A percentile compares a stretch with the other conserved stretches of the same genome.
Evolutionary conservation across 768 basidiomycete genomes (phyloP).

Genomic region (Plicaturopsis crispa): DNA sequence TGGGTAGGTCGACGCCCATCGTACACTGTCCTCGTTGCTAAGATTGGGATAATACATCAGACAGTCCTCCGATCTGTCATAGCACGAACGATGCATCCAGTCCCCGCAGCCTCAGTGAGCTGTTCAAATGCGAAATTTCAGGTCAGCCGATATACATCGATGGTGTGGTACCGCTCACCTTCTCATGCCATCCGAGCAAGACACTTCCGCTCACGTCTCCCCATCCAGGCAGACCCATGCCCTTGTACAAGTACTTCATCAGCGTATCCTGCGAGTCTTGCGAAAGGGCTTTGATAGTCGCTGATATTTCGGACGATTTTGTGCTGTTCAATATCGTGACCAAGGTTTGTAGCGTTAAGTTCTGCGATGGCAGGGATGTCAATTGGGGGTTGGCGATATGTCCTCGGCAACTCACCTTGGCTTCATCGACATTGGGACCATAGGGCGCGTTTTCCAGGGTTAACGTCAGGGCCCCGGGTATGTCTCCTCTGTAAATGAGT

Average conservation of each 20-base stretch:
- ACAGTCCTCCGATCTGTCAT: conserved; percentile 63
- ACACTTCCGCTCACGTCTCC: conserved; percentile 55
- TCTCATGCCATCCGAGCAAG: conserved; percentile 91
- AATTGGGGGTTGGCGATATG: background rate
- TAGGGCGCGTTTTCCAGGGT: conserved; percentile 83
- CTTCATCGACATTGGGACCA: conserved; percentile 80
- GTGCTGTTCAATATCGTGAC: conserved; percentile 92
- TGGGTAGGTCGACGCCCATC: too few species aligned
- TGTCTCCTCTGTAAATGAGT: conserved; percentile 59
- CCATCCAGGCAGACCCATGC: conserved; percentile 48
- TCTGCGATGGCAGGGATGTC: conserved; percentile 31
- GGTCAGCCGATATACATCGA: background rate
- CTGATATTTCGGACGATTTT: conserved; percentile 79
- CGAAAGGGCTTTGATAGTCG: conserved; percentile 63
- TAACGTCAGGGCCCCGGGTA: conserved; percentile 58
- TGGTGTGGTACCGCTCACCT: conserved; percentile 42
- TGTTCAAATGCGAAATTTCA: conserved; percentile 21
- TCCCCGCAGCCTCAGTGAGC: conserved; percentile 91
- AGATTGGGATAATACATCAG: too few species aligned
- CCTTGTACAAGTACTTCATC: conserved; percentile 99
- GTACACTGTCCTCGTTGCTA: too few species aligned
- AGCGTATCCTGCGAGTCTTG: conserved; percentile 79
- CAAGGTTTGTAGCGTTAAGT: conserved; percentile 70
- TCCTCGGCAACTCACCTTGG: conserved; percentile 54
- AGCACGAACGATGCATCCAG: conserved; percentile 86